These are phyloP conservation scores for Mucor sp. DNA, from an alignment of 371 early-diverging fungal genomes.

Conservation along the genomic window DNA sequence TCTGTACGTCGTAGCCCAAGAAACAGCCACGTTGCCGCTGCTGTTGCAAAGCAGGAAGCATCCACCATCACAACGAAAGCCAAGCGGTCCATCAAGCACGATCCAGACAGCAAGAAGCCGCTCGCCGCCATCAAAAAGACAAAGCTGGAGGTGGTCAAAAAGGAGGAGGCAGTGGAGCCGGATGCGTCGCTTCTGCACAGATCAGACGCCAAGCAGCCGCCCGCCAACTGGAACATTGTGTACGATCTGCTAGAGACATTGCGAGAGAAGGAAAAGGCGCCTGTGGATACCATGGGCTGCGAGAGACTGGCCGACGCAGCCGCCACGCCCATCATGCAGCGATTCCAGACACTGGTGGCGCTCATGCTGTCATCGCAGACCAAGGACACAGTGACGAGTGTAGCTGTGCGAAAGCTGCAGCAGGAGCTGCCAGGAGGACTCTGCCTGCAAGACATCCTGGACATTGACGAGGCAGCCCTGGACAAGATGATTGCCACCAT, in stretches of 20 bases:
- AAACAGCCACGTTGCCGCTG: not conserved
- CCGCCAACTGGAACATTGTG: constrained; percentile 70
- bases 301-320: constrained; percentile 67
- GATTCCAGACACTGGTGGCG: constrained; percentile 90
- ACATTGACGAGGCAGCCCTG: constrained; percentile 60
- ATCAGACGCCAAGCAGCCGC: constrained; percentile 14
- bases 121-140: not conserved
- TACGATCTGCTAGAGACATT: constrained; percentile 65
- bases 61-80: not conserved
- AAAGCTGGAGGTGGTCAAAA: not conserved
- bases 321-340: constrained; percentile 50
- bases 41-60: not conserved
- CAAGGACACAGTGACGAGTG: constrained; percentile 90
- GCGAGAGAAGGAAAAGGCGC: constrained; percentile 70
- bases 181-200: not conserved
- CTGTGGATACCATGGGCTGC: constrained; percentile 98
- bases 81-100: not conserved
- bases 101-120: not conserved
- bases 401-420: constrained; percentile 71
- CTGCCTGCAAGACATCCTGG: constrained; percentile 56
- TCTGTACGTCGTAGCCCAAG: constrained; percentile 10
- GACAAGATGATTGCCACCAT: constrained; percentile 80
- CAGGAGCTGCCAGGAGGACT: constrained; percentile 68
- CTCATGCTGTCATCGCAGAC: constrained; percentile 97
- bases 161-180: not conserved